A percentile compares a stretch with the other conserved stretches of the same genome.
phyloP scores from a whole-genome alignment of 352 stramenopile species.

The Peronospora tabacina region DNA sequence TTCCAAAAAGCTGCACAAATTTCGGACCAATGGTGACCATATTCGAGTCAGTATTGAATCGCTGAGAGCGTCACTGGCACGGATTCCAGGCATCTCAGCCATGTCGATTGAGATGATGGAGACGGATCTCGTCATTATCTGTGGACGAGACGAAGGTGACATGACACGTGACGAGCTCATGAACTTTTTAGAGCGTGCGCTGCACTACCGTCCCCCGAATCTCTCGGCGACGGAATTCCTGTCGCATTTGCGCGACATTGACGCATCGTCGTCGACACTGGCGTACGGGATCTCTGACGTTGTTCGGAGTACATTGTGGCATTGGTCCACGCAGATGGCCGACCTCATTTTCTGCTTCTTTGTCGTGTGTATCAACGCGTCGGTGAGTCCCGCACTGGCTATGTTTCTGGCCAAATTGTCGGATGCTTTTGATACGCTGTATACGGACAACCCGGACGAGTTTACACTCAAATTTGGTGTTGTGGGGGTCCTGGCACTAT shows the following conservation, averaged over 20 bases:
- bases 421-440: constrained; percentile 54
- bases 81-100: constrained; percentile 76
- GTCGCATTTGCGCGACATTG: constrained; percentile 74
- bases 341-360: constrained; percentile 71
- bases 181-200: constrained; percentile 73
- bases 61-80: constrained; percentile 61
- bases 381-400: constrained; percentile 69
- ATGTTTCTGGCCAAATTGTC: constrained; percentile 71
- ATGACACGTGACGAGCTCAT: constrained; percentile 84
- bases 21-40: constrained; percentile 75
- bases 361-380: constrained; percentile 77
- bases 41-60: constrained; percentile 84
- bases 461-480: constrained; percentile 59
- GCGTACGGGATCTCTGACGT: constrained; percentile 73
- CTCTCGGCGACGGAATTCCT: constrained; percentile 81
- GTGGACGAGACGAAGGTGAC: constrained; percentile 73
- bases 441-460: constrained; percentile 35
- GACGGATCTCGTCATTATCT: constrained; percentile 84
- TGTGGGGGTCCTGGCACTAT: constrained; percentile 62
- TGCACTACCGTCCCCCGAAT: constrained; percentile 66
- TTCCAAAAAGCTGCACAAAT: constrained; percentile 86
- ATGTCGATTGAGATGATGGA: constrained; percentile 87
- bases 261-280: constrained; percentile 64
- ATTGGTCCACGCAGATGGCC: constrained; percentile 80
- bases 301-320: constrained; percentile 65